These are phyloP conservation scores for Nakazawaea wickerhamii DNA, from an alignment of 805 yeast species.

Conservation along the genomic window DNA sequence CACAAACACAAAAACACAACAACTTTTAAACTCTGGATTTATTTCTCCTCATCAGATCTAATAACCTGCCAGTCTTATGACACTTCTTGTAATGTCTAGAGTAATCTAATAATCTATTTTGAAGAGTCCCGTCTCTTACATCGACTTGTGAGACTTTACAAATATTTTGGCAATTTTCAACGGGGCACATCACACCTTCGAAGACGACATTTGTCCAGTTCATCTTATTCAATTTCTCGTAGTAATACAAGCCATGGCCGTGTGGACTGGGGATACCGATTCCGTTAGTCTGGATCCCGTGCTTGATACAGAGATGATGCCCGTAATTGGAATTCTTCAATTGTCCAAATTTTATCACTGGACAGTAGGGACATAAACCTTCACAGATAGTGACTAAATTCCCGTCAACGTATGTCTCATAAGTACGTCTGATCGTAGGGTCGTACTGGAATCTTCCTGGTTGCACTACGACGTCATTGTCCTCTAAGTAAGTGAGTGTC, in stretches of 20 bases:
- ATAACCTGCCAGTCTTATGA: slow-evolving; percentile 17
- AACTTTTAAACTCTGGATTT: not conserved
- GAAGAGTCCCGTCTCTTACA: slow-evolving; percentile 7
- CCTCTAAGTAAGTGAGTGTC: not conserved
- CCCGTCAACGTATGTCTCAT: not conserved
- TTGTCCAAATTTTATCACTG: slow-evolving; percentile 18
- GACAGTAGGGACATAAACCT: slow-evolving; percentile 14
- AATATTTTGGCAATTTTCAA: slow-evolving; percentile 2
- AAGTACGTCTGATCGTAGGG: slow-evolving; percentile 6
- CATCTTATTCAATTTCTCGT: slow-evolving; percentile 9
- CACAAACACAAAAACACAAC: not conserved
- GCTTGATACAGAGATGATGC: slow-evolving; percentile 27
- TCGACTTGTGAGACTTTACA: slow-evolving; percentile 12
- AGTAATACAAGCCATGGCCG: slow-evolving; percentile 5
- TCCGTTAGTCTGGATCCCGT: slow-evolving; percentile 28
- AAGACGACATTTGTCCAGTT: slow-evolving; percentile 9
- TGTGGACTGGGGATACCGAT: slow-evolving; percentile 22
- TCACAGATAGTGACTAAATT: not conserved
- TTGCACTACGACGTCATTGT: not conserved
- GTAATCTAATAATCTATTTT: slow-evolving; percentile 24
- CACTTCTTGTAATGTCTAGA: slow-evolving; percentile 24
- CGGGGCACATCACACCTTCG: slow-evolving; percentile 11
- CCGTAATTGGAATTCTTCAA: slow-evolving; percentile 26
- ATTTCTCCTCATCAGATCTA: slow-evolving; percentile 9
- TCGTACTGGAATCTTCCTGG: slow-evolving; percentile 1